These are phyloP conservation scores for Pseudogymnoascus verrucosus DNA, from an alignment of 2,329 filamentous ascomycete genomes.

Conservation along the genomic window DNA sequence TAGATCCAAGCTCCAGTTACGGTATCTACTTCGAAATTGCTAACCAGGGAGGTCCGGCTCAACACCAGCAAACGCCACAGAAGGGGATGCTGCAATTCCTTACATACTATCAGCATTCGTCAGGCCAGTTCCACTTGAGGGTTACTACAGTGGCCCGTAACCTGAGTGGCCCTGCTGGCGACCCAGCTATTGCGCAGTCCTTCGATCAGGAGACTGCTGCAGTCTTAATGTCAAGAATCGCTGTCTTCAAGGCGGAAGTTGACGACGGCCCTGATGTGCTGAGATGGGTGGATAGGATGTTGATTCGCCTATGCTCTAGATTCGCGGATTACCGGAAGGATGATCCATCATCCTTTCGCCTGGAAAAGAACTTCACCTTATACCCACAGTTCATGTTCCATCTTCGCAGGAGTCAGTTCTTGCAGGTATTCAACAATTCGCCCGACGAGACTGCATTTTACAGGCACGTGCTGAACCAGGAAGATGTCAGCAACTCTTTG, in stretches of 20 bases:
- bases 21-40: conserved; percentile 98
- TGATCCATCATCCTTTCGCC: conserved; percentile 89
- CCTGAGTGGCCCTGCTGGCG: conserved; percentile 85
- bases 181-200: conserved; percentile 89
- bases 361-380: conserved; percentile 98
- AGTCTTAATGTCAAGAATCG: conserved; percentile 97
- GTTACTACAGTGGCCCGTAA: conserved; percentile 91
- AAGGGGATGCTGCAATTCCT: conserved; percentile 97
- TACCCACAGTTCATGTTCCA: conserved; percentile 99
- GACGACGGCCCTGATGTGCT: conserved; percentile 98
- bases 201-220: conserved; percentile 98
- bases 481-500: conserved; percentile 92
- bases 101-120: conserved; percentile 97
- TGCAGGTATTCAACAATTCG: conserved; percentile 99
- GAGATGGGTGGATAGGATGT: conserved; percentile 96
- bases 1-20: conserved; percentile 88
- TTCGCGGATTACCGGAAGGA: conserved; percentile 99
- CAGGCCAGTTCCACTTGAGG: conserved; percentile 89
- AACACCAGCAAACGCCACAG: conserved; percentile 78
- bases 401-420: conserved; percentile 88
- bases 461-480: conserved; percentile 90
- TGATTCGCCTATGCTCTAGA: conserved; percentile 89
- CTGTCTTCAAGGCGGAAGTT: conserved; percentile 96
- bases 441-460: conserved; percentile 99
- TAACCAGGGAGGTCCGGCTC: conserved; percentile 77